Evolutionary conservation across 1,284 basidiomycete genomes (phyloP), one percentile per base, ranked within the genome.

Genomic region (Paramarasmius palmivorus): DNA sequence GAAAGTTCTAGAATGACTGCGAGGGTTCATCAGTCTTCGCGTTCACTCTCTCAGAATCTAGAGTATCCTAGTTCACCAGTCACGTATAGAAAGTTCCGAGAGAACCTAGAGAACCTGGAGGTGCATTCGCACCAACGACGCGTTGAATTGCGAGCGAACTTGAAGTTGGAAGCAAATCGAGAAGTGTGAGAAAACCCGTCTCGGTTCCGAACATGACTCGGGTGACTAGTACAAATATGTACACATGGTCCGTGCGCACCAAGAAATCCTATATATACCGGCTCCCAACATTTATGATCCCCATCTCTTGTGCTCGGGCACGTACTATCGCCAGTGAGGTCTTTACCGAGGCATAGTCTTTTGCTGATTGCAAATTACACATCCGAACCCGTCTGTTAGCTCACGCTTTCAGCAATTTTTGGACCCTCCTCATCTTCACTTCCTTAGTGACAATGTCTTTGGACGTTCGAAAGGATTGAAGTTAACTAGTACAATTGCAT

Each of bases 331-430:
- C 84, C 85, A 90, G 88, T 91, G 88, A 91, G 86, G 88, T 91
- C 78, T 83, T 78, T 87, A 91, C 88, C 84, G 88, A 89, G 86
- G 82, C 86, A 86, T 86, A 89, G 88, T 82, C 88, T 89, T 74
- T 91, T 90, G 88, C 88, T 91, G 85, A 88, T 91, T 91, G 88
- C 88, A 91, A 91, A 91, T 89, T 91, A 88, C 77, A 86, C 84
- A 88, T 88, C 86, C 85, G 83, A 86, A 88, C 82, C 66, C 84
- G 84, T 88, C 84, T 84, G 78, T 78, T 67, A 75, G 82, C 83
- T 86, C 84, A 73, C 83, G 83, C 82, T 79, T 77, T 73, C 78
- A 84, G 85, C 83, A 88, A 88, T 89, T 88, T 88, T 88, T 88
- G 85, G 78, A 79, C 79, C 73, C 61, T 59, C 55, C 48, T 46